Percentiles rank a stretch among this genome's conserved stretches.
Evolutionary conservation across 2,329 filamentous ascomycete genomes (phyloP).

Genomic region (Colletotrichum navitas): DNA sequence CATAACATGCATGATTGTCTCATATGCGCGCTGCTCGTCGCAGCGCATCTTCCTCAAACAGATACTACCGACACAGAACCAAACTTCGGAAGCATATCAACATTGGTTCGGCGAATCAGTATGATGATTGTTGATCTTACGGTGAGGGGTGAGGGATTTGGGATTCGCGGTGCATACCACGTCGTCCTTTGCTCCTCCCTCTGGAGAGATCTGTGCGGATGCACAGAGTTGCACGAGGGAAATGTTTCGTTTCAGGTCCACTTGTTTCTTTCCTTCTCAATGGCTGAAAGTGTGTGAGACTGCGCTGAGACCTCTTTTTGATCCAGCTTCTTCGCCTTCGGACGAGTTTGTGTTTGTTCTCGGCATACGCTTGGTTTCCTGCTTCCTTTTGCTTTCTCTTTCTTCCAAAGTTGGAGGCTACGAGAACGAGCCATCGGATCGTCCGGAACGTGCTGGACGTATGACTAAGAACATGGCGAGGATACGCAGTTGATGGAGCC

Average conservation of each 20-base stretch:
- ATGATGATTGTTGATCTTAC: constrained; percentile 15
- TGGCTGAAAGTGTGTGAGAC: constrained; percentile 26
- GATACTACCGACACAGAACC: background rate
- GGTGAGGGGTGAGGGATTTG: constrained; percentile 5
- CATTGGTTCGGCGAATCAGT: constrained; percentile 10
- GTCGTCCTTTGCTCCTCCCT: constrained; percentile 20
- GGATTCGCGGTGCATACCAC: background rate
- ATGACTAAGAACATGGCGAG: background rate
- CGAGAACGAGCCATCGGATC: constrained; percentile 14
- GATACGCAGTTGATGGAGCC: background rate
- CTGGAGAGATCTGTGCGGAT: constrained; percentile 31
- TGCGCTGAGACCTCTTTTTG: constrained; percentile 18
- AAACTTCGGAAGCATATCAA: constrained; percentile 11
- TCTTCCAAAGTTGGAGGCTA: constrained; percentile 6
- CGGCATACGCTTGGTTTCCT: constrained; percentile 6
- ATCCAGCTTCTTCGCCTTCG: background rate
- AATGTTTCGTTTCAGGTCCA: constrained; percentile 38
- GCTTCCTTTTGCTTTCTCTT: background rate
- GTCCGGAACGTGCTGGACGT: background rate
- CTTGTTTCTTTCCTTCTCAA: constrained; percentile 11
- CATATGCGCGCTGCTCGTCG: background rate
- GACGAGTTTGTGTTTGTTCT: constrained; percentile 13
- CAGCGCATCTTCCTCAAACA: background rate
- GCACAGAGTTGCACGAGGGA: background rate
- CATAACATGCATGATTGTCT: background rate